Base-by-base conservation (phyloP, 345 rosid species). In the Acer negundo region DNA sequence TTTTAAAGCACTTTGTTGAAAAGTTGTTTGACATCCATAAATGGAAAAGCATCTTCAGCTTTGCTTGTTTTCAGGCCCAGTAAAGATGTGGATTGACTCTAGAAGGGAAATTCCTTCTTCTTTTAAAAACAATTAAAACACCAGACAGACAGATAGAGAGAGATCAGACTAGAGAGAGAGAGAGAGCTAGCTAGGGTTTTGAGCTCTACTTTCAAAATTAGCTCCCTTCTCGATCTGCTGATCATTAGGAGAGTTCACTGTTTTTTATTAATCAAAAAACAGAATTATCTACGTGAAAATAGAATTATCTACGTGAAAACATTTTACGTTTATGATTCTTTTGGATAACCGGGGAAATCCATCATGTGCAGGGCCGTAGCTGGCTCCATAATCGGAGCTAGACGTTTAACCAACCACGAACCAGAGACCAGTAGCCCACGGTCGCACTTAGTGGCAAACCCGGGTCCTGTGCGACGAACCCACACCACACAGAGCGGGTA, bases 11-110 rank as follows among this genome's bases (percentile, higher is more conserved):
- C 46, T 28, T 17, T 17, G 46, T 56, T 35, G 51, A 77, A 79
- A 74, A 42, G 74, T 67, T 77, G 72, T 73, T 80, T 73, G 81
- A 78, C 70, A 79, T 73, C 82, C 73, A 79, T 82, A 82, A 72
- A 72, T 69, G 69, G 90, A 62, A 81, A 77, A 64, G 72, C 77
- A 56, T 66, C 76, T 82, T 80, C 0, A 6, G 77, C 86, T 76
- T 47, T 63, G 46, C 76, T 64, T 74, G 76, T 67, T 80, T 78
- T 80, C 82, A 81, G 83, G 77, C 20, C 83, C 65, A 16, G 24
- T 59, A 68, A 80, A 67, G 72, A 62, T 77, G 77, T 22, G 56
- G 6, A 24, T 40, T 80, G 74, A 40, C 81, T 80, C 77, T 13
- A 69, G 26, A 75, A 67, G 58, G 76, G 82, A 70, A 83, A 81